phyloP scores from a whole-genome alignment of 176 grass and related monocot species.

The Phyllostachys edulis region DNA sequence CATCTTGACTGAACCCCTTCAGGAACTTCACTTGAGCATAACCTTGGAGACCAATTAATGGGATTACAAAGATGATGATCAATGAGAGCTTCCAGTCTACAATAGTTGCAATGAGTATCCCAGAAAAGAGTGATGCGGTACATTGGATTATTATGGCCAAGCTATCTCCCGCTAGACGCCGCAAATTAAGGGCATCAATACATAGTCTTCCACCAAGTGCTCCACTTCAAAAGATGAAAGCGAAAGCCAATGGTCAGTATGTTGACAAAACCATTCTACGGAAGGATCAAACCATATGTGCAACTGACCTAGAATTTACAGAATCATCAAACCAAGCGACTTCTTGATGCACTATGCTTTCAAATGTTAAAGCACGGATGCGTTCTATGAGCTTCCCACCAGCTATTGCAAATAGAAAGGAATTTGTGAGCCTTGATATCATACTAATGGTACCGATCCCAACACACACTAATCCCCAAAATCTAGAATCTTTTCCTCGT shows the following conservation, averaged over 20 bases:
- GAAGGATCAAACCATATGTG: neutral
- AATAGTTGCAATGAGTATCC: conserved; percentile 32
- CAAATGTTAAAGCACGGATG: conserved; percentile 63
- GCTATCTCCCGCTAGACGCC: conserved; percentile 56
- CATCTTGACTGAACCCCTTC: conserved; percentile 33
- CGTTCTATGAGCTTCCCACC: conserved; percentile 76
- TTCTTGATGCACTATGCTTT: conserved; percentile 59
- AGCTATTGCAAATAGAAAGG: conserved; percentile 57
- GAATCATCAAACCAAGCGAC: conserved; percentile 77
- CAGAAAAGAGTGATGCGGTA: conserved; percentile 38
- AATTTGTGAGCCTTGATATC: conserved; percentile 29
- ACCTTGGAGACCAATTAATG: conserved; percentile 47
- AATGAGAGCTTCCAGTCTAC: conserved; percentile 67
- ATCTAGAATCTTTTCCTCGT: conserved; percentile 34
- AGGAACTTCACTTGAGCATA: conserved; percentile 37
- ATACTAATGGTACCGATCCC: conserved; percentile 19
- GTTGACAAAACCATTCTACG: neutral
- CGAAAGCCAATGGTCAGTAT: neutral
- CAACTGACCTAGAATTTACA: conserved; percentile 57
- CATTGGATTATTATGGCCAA: conserved; percentile 61
- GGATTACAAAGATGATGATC: conserved; percentile 55
- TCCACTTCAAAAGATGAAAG: conserved; percentile 37
- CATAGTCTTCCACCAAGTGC: conserved; percentile 56
- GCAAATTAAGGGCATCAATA: conserved; percentile 55
- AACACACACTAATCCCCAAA: conserved; percentile 48